A percentile compares a stretch with the other conserved stretches of the same genome.
Conservation (phyloP, 2,329 filamentous ascomycete genomes). For the Venturia aucupariae region DNA sequence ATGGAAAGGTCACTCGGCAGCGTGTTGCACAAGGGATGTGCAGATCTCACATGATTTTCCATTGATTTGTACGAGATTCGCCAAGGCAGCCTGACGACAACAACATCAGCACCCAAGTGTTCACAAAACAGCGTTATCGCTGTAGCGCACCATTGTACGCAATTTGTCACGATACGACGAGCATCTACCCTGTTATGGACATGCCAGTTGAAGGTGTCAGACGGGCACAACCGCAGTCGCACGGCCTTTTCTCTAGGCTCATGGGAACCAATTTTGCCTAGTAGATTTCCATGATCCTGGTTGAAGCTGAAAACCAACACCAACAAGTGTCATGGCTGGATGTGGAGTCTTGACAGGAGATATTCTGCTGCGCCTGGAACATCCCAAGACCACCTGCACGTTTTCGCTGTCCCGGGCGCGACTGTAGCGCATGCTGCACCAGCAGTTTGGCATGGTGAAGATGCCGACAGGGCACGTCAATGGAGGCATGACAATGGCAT, state of each 20-base stretch:
- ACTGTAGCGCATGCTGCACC: not conserved
- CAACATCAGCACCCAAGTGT: not conserved
- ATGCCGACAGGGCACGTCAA: not conserved
- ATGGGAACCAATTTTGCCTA: no score
- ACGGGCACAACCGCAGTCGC: not conserved
- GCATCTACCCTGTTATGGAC: not conserved
- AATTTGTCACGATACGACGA: not conserved
- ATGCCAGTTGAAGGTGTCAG: not conserved
- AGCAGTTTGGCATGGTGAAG: not conserved
- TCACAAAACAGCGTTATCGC: not conserved
- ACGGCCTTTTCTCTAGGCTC: no score
- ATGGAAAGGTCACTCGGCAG: not conserved
- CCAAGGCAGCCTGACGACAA: not conserved
- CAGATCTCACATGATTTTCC: not conserved
- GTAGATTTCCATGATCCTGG: no score
- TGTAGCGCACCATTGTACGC: not conserved
- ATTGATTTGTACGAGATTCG: not conserved
- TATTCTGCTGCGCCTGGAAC: not conserved
- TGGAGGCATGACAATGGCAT: not conserved
- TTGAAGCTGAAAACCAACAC: no score
- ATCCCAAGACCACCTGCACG: not conserved
- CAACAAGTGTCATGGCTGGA: not conserved
- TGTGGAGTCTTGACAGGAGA: not conserved
- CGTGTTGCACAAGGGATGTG: not conserved
- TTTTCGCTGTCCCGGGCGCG: not conserved